Evolutionary conservation across 2,329 filamentous ascomycete genomes (phyloP).

Genomic region (Sarocladium strictum): DNA sequence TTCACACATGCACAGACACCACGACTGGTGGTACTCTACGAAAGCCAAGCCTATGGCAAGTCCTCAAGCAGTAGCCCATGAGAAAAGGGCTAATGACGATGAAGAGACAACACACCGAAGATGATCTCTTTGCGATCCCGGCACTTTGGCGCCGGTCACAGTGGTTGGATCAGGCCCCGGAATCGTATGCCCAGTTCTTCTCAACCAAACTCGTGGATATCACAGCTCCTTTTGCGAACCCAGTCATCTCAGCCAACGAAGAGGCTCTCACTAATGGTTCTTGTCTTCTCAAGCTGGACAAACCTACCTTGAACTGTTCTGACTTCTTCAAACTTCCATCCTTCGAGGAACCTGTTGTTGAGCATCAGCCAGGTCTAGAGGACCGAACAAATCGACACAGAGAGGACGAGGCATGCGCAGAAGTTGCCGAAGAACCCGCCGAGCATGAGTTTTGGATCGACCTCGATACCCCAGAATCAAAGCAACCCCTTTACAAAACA

Average conservation of each 20-base stretch:
- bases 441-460: slow-evolving; percentile 39
- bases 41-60: too few relatives aligned
- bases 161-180: slow-evolving; percentile 32
- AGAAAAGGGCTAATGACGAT: not conserved
- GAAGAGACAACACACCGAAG: slow-evolving; percentile 13
- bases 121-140: slow-evolving; percentile 57
- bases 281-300: slow-evolving; percentile 10
- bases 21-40: not conserved
- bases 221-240: not conserved
- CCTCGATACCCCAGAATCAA: slow-evolving; percentile 24
- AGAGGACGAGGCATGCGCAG: slow-evolving; percentile 4
- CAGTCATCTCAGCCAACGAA: not conserved
- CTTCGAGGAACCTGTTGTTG: slow-evolving; percentile 11
- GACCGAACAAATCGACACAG: slow-evolving; percentile 11
- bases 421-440: slow-evolving; percentile 9
- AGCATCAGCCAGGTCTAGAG: not conserved
- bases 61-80: not conserved
- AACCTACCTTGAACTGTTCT: slow-evolving; percentile 17
- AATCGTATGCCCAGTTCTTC: slow-evolving; percentile 34
- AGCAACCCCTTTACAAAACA: slow-evolving; percentile 45
- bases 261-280: not conserved
- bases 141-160: slow-evolving; percentile 53
- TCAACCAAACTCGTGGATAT: slow-evolving; percentile 12
- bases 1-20: too few relatives aligned
- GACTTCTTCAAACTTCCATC: slow-evolving; percentile 38